Base-by-base conservation (phyloP, 768 basidiomycete species). In the Xerocomus brunneocitrinus region DNA sequence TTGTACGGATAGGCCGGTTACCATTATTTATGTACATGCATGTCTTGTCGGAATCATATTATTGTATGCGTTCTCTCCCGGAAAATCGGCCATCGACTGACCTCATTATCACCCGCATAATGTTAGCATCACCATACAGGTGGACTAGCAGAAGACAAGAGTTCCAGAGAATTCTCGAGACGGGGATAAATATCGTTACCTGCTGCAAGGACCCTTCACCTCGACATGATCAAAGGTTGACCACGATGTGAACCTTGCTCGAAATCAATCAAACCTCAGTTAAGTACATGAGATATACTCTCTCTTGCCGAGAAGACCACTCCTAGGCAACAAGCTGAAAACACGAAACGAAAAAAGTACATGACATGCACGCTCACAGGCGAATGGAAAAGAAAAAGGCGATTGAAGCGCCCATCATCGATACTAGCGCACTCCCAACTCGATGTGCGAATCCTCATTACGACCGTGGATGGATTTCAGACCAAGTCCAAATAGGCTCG, bases 401-500 rank as follows among this genome's bases (percentile, higher is more conserved):
- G 13, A 41, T 57, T 49, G 49, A 54, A 54, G 34, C 10, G 30
- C 45, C 22, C 19, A 32, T n/a, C 22, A 13, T 2, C 7, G 22
- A 32, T 13, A 39, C 59, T 43, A 65, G 34, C 28, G 51, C 30
- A n/a, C 22, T 16, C 31, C 49, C 34, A 44, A 35, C 13, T 38
- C 54, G n/a, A 25, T 36, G 13, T 40, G 45, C 0, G 24, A 24
- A 39, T 49, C 47, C 8, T 10, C 35, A 13, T n/a, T 48, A 2
- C 28, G 53, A 30, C 22, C 19, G 16, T 54, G 55, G 13, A 32
- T 25, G 10, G 25, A 31, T 47, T 45, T 66, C 30, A 56, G 14
- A 12, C 64, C 59, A 7, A 63, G 58, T 28, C 64, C 64, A 34
- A 67, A 66, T 14, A 66, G 52, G 13, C 56, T 54, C 48, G 44